Evolutionary conservation across 257 asterid species (phyloP).

Genomic region (Echium plantagineum): DNA sequence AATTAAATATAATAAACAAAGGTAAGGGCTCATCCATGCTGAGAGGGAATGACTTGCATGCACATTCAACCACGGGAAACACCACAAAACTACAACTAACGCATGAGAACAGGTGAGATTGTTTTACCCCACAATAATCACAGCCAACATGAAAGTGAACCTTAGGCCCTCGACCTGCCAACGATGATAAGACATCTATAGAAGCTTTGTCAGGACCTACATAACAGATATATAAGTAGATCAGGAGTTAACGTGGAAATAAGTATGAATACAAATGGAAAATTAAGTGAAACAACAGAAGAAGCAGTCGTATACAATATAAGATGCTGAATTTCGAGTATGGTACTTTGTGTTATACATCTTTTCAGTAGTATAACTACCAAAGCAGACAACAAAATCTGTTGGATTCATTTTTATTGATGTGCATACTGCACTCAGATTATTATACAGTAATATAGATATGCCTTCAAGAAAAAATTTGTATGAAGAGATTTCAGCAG

Average conservation of each 20-base stretch:
- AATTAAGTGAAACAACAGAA: neutral
- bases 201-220: neutral
- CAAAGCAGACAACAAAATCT: conserved; percentile 8
- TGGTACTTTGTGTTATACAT: neutral
- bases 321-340: neutral
- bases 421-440: neutral
- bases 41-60: neutral
- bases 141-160: conserved; percentile 43
- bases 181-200: neutral
- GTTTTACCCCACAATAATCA: conserved; percentile 60
- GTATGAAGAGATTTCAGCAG: neutral
- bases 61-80: neutral
- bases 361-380: neutral
- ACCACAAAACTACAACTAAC: neutral
- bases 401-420: neutral
- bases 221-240: neutral
- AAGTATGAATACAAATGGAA: neutral
- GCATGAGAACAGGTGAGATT: conserved; percentile 1
- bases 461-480: neutral
- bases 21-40: neutral
- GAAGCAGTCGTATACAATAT: neutral
- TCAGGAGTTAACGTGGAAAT: neutral
- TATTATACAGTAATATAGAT: too few species aligned
- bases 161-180: neutral
- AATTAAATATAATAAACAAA: too few species aligned